Evolutionary conservation across 345 rosid species (phyloP), one percentile per base, ranked within the genome.

Genomic region (Erucastrum elatum): DNA sequence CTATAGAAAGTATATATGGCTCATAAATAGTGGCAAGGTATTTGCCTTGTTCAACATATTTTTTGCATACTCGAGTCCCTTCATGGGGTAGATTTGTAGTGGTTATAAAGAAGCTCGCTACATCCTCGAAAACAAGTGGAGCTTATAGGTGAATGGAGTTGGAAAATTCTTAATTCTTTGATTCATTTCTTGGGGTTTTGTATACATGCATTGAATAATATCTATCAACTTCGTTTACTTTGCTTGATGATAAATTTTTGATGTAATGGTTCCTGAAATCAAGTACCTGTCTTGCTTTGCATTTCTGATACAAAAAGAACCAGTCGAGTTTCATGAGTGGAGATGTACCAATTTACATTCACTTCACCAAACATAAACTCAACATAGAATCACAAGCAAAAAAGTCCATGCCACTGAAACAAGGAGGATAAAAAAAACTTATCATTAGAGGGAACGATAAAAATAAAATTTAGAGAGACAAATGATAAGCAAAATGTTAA

Each of bases 271-370:
- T 89, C 98, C 94, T 95, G 98, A 86, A 91, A 91, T 80, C 97
- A 97, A 82, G 78, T 85, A 79, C 93, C 85, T 44, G 85, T 84
- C 84, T 88, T 90, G 96, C 94, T 89, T 77, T 93, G 96, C 93
- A 96, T 83, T 86, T 97, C 98, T 8, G 98, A 91, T 70, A 98
- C 98, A 86, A 93, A 96, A 82, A 93, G 97, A 86, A 91, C 87
- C 88, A 93, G 77, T 75, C 99, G 90, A 79, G 96, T 93, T 76
- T 93, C 99, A 84, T 96, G 98, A 4, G 98, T 93, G 82, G 93
- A 93, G 69, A 83, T 81, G 84, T 87, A 93, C 98, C 98, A 93
- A 79, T 86, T 84, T 68, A 90, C 91, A 77, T 82, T 88, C 72
- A 78, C 65, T 82, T 88, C 67, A 21, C 21, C 21, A 21, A 21